A percentile compares a stretch with the other conserved stretches of the same genome.
phyloP scores from a whole-genome alignment of 345 rosid genomes.

The Turnera subulata region DNA sequence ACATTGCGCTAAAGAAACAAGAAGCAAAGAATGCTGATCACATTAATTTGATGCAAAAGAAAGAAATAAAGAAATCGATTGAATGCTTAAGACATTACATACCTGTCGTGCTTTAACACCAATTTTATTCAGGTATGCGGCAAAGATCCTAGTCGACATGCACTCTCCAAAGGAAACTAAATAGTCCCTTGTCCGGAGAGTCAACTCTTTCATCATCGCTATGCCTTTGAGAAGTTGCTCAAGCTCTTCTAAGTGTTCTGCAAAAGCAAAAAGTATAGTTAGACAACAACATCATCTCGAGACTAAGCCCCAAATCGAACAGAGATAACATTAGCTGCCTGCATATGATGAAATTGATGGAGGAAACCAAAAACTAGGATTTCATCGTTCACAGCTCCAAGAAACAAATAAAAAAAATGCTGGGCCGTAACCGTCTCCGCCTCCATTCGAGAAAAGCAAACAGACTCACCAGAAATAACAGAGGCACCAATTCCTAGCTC shows the following conservation, averaged over 20 bases:
- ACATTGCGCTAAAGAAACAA: not conserved
- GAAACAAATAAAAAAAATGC: not conserved
- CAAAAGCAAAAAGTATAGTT: not conserved
- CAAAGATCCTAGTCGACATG: constrained; percentile 1
- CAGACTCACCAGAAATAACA: not conserved
- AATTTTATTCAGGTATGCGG: not conserved
- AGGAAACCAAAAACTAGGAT: too few species aligned
- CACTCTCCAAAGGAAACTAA: not conserved
- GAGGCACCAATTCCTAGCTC: not conserved
- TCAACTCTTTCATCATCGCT: constrained; percentile 1
- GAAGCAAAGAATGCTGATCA: not conserved
- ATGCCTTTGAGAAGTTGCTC: constrained; percentile 3
- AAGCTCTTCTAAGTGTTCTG: not conserved
- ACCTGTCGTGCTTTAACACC: not conserved
- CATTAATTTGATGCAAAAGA: too few species aligned
- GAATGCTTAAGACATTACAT: not conserved
- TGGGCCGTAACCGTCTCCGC: not conserved
- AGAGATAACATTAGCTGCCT: not conserved
- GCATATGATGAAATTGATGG: not conserved
- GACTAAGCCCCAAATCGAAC: not conserved
- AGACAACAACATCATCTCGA: too few species aligned
- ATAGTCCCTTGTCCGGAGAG: not conserved
- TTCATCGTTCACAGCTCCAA: too few species aligned
- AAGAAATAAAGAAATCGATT: not conserved
- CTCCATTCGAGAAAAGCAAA: not conserved